Percentiles rank a stretch among this genome's conserved stretches.
Conservation (phyloP, 768 basidiomycete species). For the Nidularia pulvinata region DNA sequence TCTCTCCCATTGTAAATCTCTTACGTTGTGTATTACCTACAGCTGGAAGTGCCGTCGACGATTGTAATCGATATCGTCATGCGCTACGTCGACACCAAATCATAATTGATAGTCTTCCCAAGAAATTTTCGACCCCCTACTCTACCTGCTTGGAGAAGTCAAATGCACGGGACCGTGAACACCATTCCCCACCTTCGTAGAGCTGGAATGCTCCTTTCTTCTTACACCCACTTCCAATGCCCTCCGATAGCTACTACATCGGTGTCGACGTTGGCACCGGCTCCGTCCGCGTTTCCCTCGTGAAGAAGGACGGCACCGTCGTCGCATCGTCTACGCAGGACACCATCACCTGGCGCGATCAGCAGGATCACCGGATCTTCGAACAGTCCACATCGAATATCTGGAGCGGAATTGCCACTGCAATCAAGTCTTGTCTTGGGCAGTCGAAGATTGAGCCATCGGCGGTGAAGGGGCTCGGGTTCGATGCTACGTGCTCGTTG, state of each 20-base stretch:
- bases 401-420: constrained; percentile 69
- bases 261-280: constrained; percentile 92
- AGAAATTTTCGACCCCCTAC: neutral
- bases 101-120: neutral
- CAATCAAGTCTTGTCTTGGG: constrained; percentile 62
- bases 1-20: no score
- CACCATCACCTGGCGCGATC: constrained; percentile 87
- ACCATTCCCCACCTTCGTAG: no score
- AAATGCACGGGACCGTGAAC: no score
- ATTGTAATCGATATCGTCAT: no score
- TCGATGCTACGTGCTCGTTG: constrained; percentile 96
- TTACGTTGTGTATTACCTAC: no score
- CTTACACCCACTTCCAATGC: constrained; percentile 20
- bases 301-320: constrained; percentile 66
- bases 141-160: neutral
- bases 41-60: no score
- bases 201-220: no score
- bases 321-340: constrained; percentile 79
- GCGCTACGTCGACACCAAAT: no score
- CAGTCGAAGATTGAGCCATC: constrained; percentile 53
- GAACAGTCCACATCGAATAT: constrained; percentile 94
- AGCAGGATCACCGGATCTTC: constrained; percentile 87
- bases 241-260: constrained; percentile 52
- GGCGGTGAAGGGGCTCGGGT: constrained; percentile 84
- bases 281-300: constrained; percentile 86